Evolutionary conservation across 2,329 filamentous ascomycete genomes (phyloP).

Genomic region (Ceratocystis albifundus): DNA sequence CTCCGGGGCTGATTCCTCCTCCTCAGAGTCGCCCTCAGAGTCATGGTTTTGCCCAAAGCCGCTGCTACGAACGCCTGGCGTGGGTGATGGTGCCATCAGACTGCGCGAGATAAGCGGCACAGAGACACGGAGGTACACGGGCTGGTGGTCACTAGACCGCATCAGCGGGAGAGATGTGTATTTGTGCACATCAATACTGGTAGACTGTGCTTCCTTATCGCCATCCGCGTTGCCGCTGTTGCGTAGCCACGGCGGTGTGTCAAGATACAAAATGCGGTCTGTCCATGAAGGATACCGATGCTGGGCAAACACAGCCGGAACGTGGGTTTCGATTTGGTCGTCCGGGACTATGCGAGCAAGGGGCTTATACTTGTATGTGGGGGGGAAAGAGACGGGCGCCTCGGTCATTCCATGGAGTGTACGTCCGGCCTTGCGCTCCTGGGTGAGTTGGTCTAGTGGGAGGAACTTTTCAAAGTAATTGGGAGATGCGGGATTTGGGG

Average conservation of each 20-base stretch:
- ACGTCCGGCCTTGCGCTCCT: conserved; percentile 55
- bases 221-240: conserved; percentile 24
- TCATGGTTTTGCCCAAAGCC: conserved; percentile 16
- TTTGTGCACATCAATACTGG: conserved; percentile 40
- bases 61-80: conserved; percentile 20
- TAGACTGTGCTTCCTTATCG: conserved; percentile 20
- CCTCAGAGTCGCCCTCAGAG: neutral
- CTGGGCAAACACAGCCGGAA: conserved; percentile 60
- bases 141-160: conserved; percentile 74
- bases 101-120: conserved; percentile 47
- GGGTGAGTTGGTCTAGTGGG: conserved; percentile 63
- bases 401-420: conserved; percentile 72
- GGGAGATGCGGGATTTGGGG: conserved; percentile 41
- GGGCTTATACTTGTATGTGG: conserved; percentile 80
- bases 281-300: conserved; percentile 91
- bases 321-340: conserved; percentile 29
- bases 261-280: conserved; percentile 73
- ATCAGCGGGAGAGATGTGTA: conserved; percentile 72
- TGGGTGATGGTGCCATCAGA: conserved; percentile 32
- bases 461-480: conserved; percentile 58
- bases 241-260: conserved; percentile 44
- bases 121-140: conserved; percentile 60
- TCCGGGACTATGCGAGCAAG: conserved; percentile 30
- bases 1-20: neutral
- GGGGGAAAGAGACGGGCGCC: conserved; percentile 64